Evolutionary conservation across 192 early-diverging fungal genomes (phyloP).

Genomic region (Blastocladiella britannica): DNA sequence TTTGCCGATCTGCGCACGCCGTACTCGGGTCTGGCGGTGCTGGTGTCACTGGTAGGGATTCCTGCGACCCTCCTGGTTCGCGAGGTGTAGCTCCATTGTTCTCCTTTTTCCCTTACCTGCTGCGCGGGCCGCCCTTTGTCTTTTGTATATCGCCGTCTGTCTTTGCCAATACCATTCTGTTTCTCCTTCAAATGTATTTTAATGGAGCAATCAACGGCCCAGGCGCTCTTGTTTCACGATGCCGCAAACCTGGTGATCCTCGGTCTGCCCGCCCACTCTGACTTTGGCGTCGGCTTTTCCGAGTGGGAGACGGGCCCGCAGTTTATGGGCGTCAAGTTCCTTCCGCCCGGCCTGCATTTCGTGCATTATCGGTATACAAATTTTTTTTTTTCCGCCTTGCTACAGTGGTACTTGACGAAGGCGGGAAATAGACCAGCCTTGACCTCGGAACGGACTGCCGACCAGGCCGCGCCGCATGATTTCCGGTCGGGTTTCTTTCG

Average conservation of each 20-base stretch:
- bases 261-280: conserved; percentile 49
- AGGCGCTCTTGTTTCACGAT: conserved; percentile 45
- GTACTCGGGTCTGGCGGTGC: no score
- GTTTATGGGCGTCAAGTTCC: conserved; percentile 80
- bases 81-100: no score
- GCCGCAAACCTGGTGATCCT: conserved; percentile 65
- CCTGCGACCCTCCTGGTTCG: no score
- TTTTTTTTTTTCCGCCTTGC: neutral
- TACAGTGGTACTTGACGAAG: conserved; percentile 4
- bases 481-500: conserved; percentile 57
- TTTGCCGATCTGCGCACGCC: no score
- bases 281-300: conserved; percentile 83
- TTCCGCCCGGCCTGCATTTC: conserved; percentile 88
- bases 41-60: no score
- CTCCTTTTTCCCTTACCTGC: no score
- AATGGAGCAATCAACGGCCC: conserved; percentile 72
- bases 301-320: conserved; percentile 73
- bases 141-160: no score
- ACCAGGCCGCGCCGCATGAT: conserved; percentile 19
- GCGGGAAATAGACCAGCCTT: conserved; percentile 4
- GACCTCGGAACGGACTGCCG: neutral
- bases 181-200: neutral
- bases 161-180: no score
- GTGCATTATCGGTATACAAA: conserved; percentile 59
- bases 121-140: no score